phyloP scores from a whole-genome alignment of 1,139 yeast species.

The Groenewaldozyma auringiensis region DNA sequence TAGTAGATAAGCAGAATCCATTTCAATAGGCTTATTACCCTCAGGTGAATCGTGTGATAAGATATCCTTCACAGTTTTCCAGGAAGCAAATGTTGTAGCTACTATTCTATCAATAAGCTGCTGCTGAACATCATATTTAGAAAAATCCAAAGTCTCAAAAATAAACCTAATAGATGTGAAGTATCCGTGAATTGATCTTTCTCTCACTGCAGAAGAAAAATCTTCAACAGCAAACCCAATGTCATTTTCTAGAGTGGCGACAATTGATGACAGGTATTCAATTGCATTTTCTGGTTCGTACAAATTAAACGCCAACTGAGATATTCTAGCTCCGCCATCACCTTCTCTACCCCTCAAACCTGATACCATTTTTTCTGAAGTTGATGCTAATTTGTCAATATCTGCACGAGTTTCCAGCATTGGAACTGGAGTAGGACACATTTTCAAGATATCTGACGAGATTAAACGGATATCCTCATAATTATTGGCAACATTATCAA shows the following conservation, averaged over 20 bases:
- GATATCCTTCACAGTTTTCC: conserved; percentile 50
- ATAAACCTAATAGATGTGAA: conserved; percentile 51
- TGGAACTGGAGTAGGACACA: conserved; percentile 38
- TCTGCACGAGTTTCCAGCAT: conserved; percentile 18
- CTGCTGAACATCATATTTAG: conserved; percentile 12
- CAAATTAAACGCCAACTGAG: conserved; percentile 40
- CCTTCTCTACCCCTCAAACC: conserved; percentile 63
- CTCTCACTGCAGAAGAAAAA: conserved; percentile 37
- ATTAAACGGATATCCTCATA: conserved; percentile 65
- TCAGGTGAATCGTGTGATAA: conserved; percentile 64
- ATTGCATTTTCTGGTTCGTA: conserved; percentile 17
- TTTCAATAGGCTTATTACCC: conserved; percentile 45
- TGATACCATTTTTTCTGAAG: conserved; percentile 40
- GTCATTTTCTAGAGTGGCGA: conserved; percentile 29
- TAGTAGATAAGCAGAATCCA: conserved; percentile 32
- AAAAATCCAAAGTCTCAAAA: conserved; percentile 28
- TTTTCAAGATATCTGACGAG: conserved; percentile 43
- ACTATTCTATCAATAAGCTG: conserved; percentile 22
- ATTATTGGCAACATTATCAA: conserved; percentile 58
- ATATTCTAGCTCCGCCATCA: conserved; percentile 72
- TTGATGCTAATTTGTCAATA: conserved; percentile 28
- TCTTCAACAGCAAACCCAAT: conserved; percentile 27
- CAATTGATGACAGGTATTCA: conserved; percentile 30
- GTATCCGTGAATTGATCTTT: conserved; percentile 56
- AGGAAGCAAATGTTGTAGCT: conserved; percentile 33